phyloP scores from a whole-genome alignment of 2,329 filamentous ascomycete species.

The Arthrobotrys sinensis region DNA sequence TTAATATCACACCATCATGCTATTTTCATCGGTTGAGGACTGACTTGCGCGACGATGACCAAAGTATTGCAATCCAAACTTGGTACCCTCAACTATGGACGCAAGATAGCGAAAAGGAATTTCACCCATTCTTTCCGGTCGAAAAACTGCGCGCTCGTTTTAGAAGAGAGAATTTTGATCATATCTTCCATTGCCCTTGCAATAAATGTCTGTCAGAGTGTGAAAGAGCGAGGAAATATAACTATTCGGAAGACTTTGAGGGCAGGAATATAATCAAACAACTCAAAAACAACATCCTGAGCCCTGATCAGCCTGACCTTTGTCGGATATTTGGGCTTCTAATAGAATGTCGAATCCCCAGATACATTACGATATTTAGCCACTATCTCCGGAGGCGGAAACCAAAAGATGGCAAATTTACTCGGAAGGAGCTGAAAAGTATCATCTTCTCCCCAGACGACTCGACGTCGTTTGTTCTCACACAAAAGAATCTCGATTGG shows the following conservation, averaged over 20 bases:
- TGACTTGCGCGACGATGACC: no score
- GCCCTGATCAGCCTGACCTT: neutral
- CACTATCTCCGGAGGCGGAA: neutral
- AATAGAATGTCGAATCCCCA: neutral
- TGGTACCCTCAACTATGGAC: neutral
- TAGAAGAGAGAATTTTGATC: neutral
- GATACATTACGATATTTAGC: neutral
- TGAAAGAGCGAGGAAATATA: neutral
- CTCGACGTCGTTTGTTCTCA: slow-evolving; percentile 13
- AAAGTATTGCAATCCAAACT: neutral
- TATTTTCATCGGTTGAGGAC: no score
- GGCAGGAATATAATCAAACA: neutral
- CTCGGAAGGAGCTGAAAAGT: neutral
- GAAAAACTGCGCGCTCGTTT: neutral
- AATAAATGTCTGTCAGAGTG: neutral
- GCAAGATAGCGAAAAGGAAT: neutral
- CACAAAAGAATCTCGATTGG: neutral
- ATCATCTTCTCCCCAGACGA: neutral
- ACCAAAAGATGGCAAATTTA: neutral
- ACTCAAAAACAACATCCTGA: neutral
- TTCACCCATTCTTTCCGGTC: neutral
- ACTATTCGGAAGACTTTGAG: neutral
- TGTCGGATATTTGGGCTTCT: neutral
- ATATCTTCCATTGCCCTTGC: neutral
- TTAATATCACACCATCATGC: no score